These are phyloP conservation scores for Aureobasidium uvarum DNA, from an alignment of 2,329 filamentous ascomycete genomes.

Conservation along the genomic window DNA sequence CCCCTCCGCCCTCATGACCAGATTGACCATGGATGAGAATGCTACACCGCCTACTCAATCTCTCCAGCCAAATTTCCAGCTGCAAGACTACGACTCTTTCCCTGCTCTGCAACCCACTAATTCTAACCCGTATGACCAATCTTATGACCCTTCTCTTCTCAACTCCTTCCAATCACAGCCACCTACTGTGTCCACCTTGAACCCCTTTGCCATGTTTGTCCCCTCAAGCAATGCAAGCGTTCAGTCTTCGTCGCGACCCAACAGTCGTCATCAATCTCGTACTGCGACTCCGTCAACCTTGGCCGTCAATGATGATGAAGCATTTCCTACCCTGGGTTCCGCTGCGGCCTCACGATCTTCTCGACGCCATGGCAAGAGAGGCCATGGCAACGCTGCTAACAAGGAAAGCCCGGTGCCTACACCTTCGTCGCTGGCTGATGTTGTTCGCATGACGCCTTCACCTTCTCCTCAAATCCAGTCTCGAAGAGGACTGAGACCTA, in stretches of 20 bases:
- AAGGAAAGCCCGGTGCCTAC: constrained; percentile 56
- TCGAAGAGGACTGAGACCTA: constrained; percentile 56
- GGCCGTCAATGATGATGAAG: constrained; percentile 86
- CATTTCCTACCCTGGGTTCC: constrained; percentile 85
- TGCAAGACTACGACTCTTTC: constrained; percentile 82
- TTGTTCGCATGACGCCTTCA: constrained; percentile 71
- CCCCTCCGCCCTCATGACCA: constrained; percentile 79
- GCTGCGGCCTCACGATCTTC: constrained; percentile 67
- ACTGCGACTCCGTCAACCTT: constrained; percentile 65
- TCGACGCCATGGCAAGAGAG: constrained; percentile 91
- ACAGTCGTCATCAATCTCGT: constrained; percentile 73
- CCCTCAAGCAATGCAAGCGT: constrained; percentile 55
- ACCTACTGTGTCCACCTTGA: constrained; percentile 58
- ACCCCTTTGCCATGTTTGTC: constrained; percentile 59
- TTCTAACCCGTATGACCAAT: constrained; percentile 46
- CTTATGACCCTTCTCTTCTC: constrained; percentile 42
- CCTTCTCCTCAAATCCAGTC: constrained; percentile 58
- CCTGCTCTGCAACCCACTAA: constrained; percentile 63
- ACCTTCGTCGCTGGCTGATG: constrained; percentile 82
- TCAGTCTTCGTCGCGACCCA: constrained; percentile 67
- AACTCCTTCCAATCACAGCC: constrained; percentile 41
- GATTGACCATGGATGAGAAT: constrained; percentile 69
- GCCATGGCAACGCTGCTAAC: constrained; percentile 69
- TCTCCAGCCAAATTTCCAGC: constrained; percentile 66
- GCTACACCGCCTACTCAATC: constrained; percentile 63